Conservation (phyloP, 2,329 filamentous ascomycete species). For the Magnaporthiopsis poae region DNA sequence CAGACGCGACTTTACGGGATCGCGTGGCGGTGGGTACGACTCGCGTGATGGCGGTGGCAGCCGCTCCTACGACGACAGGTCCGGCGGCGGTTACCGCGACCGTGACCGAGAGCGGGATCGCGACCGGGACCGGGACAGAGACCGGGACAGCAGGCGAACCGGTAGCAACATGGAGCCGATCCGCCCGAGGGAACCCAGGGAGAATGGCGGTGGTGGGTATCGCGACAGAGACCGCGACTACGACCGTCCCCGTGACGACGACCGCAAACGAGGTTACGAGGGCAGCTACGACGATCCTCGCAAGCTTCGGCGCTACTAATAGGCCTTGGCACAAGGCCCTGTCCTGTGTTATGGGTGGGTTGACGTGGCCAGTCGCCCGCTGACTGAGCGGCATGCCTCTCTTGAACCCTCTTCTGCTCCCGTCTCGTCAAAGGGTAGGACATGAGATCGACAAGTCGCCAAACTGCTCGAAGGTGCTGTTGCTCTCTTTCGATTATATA, state of each 20-base stretch:
- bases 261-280: constrained; percentile 64
- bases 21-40: constrained; percentile 37
- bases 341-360: constrained; percentile 34
- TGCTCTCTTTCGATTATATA: not conserved
- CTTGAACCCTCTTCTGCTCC: constrained; percentile 8
- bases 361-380: constrained; percentile 21
- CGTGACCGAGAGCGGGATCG: constrained; percentile 37
- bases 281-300: constrained; percentile 70
- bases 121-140: constrained; percentile 34
- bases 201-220: constrained; percentile 20
- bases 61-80: constrained; percentile 34
- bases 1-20: constrained; percentile 35
- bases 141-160: constrained; percentile 30
- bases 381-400: constrained; percentile 9
- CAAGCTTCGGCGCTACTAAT: constrained; percentile 56
- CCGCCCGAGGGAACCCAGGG: constrained; percentile 14
- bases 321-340: constrained; percentile 17
- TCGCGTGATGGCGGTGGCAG: constrained; percentile 36
- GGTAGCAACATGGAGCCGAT: constrained; percentile 21
- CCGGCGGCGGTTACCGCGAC: constrained; percentile 40
- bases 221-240: constrained; percentile 33
- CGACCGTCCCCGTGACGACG: constrained; percentile 44
- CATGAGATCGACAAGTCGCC: not conserved
- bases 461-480: not conserved
- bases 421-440: constrained; percentile 13